Base-by-base conservation (phyloP, 2,329 filamentous ascomycete species). In the Colletotrichum spaethianum region DNA sequence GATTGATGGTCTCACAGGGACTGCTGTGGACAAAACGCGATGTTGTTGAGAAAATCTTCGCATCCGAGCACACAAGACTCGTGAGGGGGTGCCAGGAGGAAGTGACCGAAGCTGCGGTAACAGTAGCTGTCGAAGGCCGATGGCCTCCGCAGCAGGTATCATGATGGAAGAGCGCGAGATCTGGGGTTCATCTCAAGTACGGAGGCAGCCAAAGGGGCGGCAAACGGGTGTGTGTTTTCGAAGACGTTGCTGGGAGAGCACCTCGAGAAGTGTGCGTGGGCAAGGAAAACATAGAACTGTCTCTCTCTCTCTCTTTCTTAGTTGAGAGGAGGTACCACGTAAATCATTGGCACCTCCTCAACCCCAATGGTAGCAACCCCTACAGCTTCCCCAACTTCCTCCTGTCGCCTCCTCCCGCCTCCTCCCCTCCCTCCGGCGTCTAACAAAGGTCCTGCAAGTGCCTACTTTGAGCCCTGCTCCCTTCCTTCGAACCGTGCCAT, bases 51-150 rank as follows among this genome's bases (percentile, higher is more conserved):
- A 65, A 69, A 76, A 75, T 73, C 75, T 75, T 69, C 73, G 69
- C 50, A 78, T 73, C 52, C 77, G 77, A 52, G 73, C 55, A 56
- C 72, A 74, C 55, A 78, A 38, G 48, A 79, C 72, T 40, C 77
- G 75, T 48, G 78, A 78, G 31, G 75, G 64, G 1, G 75, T 78
- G 67, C 79, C 76, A 66, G 69, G 76, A 7, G 78, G 59, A 55
- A 56, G 75, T 7, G 76, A 65, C 9, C 40, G 70, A 59, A 70
- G 74, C 62, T 75, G 73, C 57, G 68, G 74, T 62, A 75, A 72
- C n/a, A 79, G 67, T 44, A 74, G 48, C 50, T 64, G 70, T 42
- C 75, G 76, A 71, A 74, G 66, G 63, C 77, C 75, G 61, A 75
- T 67, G 70, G 74, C 74, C 72, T 78, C 74, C 20, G 74, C 74